These are phyloP conservation scores for Solanum ossicruentum DNA, from an alignment of 257 asterid species.

Conservation along the genomic window DNA sequence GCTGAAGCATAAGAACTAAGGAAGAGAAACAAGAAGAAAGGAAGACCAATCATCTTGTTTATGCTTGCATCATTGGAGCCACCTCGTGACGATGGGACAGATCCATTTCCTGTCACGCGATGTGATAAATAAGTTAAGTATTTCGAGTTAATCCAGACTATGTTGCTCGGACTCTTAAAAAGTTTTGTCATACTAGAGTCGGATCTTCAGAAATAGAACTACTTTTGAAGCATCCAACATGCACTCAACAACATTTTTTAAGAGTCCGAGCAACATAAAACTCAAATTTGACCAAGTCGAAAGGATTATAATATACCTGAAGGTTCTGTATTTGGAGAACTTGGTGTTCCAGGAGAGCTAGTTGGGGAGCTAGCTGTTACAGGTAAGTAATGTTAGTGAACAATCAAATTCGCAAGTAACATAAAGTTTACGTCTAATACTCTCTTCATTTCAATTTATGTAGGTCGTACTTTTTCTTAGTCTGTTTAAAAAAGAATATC, in stretches of 20 bases:
- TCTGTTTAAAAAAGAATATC: neutral
- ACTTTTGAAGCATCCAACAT: neutral
- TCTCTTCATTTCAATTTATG: neutral
- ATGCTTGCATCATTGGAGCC: conserved; percentile 29
- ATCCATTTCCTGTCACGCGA: conserved; percentile 12
- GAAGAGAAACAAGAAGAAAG: conserved; percentile 7
- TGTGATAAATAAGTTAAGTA: neutral
- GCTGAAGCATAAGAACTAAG: conserved; percentile 23
- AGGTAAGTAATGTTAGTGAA: neutral
- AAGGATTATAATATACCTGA: conserved; percentile 3
- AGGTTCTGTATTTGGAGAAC: conserved; percentile 1
- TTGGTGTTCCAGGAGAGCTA: conserved; percentile 11
- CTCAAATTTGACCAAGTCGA: neutral
- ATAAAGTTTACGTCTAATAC: neutral
- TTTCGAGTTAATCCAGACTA: neutral
- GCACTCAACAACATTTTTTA: neutral
- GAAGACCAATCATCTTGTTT: conserved; percentile 10
- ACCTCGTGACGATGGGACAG: conserved; percentile 20
- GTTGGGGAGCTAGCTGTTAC: conserved; percentile 17
- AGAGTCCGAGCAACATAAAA: neutral
- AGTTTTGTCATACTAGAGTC: neutral
- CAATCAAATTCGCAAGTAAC: neutral
- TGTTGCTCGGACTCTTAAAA: neutral
- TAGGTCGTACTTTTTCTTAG: neutral
- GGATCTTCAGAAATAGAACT: neutral